Evolutionary conservation across 2,329 filamentous ascomycete genomes (phyloP), one percentile per base, ranked within the genome.

Genomic region (Alternaria triticina): DNA sequence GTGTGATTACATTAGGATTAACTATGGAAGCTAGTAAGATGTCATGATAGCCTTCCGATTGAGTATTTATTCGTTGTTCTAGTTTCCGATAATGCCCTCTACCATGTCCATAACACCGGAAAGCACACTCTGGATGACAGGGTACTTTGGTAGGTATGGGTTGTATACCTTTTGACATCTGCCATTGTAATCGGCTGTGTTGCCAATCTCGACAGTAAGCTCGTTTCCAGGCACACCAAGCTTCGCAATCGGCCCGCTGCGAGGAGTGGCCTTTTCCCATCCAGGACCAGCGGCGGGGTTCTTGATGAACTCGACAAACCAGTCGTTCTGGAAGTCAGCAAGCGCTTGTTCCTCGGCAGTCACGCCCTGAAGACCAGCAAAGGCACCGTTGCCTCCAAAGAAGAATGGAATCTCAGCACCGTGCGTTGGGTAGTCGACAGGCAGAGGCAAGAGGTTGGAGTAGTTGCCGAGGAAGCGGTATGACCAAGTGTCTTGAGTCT

Each of bases 241-340:
- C 59, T 77, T 75, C 11, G 72, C 72, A 22, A 80, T 60, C 3
- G 73, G 56, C 4, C 79, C 78, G 13, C 69, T 70, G n/a, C 59
- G 61, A 3, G 78, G 74, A 1, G 65, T 70, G 12, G 73, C 75
- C 28, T 77, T 77, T 11, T 73, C 70, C 82, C 82, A 83, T 20
- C 81, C 82, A 36, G 82, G 82, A 1, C 81, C 80, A 6, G 77
- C 79, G 27, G 74, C 61, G 0, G 82, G 82, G 65, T 82, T 76
- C 74, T 83, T 83, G 65, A 83, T 82, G 80, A 81, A 83, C 4
- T 71, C 67, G 2, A 83, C 80, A 25, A 83, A 81, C 81, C 81
- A 83, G 52, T 76, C 72, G 52, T 83, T 78, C 28, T 80, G 80
- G 11, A 74, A 81, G 59, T 83, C 80, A 4, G 82, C 82, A 12